Evolutionary conservation across 202 grass and related monocot genomes (phyloP), one percentile per base, ranked within the genome.

Genomic region (Dendrocalamus latiflorus): DNA sequence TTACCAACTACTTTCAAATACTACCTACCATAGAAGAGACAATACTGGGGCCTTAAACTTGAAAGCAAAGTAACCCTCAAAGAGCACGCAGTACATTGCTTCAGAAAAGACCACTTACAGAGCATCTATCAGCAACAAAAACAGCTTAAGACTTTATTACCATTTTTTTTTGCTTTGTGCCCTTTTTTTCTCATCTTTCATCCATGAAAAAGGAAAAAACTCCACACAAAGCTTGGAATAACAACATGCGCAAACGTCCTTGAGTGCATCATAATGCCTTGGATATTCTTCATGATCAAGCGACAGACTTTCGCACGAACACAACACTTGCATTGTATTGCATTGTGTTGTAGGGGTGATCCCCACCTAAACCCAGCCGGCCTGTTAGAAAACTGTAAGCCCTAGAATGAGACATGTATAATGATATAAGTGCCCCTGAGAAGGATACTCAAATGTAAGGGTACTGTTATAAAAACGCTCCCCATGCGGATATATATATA

Each of bases 191-290:
- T 47, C 74, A 20, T 44, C 74, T 55, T 34, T 9, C 50, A 3
- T 16, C 26, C 25, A n/a, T 3, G 47, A 13, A 54, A 45, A 14
- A 20, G 5, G 0, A 36, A 36, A n/a, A 59, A 62, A 30, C 37
- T 41, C 56, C 11, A 0, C 56, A 8, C 55, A 48, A 63, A 63
- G 39, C 26, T 30, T 28, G 8, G 73, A 76, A 44, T 2, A 60
- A 18, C 13, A 25, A 24, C 22, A 6, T 0, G 55, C 21, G 4
- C 20, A 25, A 13, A 45, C 16, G 12, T 6, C 24, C 33, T 7
- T 14, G 74, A 63, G 44, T 48, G 74, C 74, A 33, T 47, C 74
- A 14, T 76, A 62, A 77, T 77, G 75, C 74, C 57, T 22, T 15
- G 22, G 74, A 63, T 63, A 61, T 76, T 26, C 53, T 43, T 18